Evolutionary conservation across 208 protist genomes (phyloP).

Genomic region (Phytomonas sp.): DNA sequence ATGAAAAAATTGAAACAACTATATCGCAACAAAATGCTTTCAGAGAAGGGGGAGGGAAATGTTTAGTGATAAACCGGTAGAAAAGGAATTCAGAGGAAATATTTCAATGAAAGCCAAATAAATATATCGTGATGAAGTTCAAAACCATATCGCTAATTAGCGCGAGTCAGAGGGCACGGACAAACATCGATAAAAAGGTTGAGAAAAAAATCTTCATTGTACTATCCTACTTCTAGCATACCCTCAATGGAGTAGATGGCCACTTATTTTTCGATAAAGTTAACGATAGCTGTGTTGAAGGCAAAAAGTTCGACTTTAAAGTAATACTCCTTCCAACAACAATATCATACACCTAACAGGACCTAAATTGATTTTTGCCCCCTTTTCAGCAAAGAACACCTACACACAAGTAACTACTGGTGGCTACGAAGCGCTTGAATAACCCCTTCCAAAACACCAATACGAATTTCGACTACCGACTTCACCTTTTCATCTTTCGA

Average conservation of each 20-base stretch:
- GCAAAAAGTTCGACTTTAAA: neutral
- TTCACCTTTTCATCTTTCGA: slow-evolving; percentile 81
- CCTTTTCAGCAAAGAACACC: neutral
- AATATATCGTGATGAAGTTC: too few species aligned
- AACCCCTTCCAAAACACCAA: slow-evolving; percentile 66
- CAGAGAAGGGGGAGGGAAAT: slow-evolving; percentile 2
- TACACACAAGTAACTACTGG: slow-evolving; percentile 13
- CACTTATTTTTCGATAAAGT: neutral
- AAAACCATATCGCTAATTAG: too few species aligned
- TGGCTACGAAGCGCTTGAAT: slow-evolving; percentile 54
- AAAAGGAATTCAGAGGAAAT: neutral
- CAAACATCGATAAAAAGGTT: too few species aligned
- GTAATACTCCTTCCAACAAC: neutral
- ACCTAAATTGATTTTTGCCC: neutral
- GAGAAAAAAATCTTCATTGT: neutral
- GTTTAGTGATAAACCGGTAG: neutral
- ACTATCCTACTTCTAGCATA: neutral
- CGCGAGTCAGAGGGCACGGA: too few species aligned
- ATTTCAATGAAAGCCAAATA: neutral
- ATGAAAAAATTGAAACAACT: slow-evolving; percentile 1
- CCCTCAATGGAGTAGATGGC: neutral
- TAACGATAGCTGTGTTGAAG: neutral
- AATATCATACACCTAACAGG: neutral
- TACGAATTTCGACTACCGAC: slow-evolving; percentile 73
- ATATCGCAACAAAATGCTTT: neutral